These are phyloP conservation scores for Trichoderma sp. DNA, from an alignment of 2,329 filamentous ascomycete species.

Conservation along the genomic window DNA sequence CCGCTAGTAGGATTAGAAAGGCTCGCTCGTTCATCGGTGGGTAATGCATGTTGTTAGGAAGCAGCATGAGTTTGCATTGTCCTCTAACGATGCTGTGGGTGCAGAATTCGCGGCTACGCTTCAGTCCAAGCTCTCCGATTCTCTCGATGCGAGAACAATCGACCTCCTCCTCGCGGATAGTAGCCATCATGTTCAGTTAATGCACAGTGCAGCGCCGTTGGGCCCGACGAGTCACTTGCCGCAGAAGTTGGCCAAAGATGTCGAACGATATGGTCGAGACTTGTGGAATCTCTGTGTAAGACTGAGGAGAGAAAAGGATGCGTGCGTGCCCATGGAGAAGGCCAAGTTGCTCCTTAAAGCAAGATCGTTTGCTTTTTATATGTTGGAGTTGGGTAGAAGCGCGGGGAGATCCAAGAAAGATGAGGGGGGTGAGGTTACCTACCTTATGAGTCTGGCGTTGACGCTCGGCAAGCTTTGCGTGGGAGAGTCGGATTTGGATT, in stretches of 20 bases:
- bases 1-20: slow-evolving; percentile 25
- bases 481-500: slow-evolving; percentile 53
- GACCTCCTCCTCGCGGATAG: slow-evolving; percentile 38
- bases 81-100: background rate
- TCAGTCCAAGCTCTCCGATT: slow-evolving; percentile 24
- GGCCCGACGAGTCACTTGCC: background rate
- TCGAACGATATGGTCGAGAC: slow-evolving; percentile 55
- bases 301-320: slow-evolving; percentile 34
- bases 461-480: slow-evolving; percentile 55
- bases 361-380: slow-evolving; percentile 60
- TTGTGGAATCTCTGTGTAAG: slow-evolving; percentile 67
- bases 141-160: slow-evolving; percentile 36
- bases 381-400: slow-evolving; percentile 58
- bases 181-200: slow-evolving; percentile 27
- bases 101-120: slow-evolving; percentile 32
- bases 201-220: slow-evolving; percentile 21
- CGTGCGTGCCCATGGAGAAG: slow-evolving; percentile 23
- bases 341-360: slow-evolving; percentile 37
- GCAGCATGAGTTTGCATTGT: background rate
- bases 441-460: slow-evolving; percentile 64
- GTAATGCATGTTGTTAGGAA: background rate
- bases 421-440: slow-evolving; percentile 41
- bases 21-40: slow-evolving; percentile 24
- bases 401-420: slow-evolving; percentile 28
- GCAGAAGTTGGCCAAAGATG: slow-evolving; percentile 31